Conservation (phyloP, 2,329 filamentous ascomycete species). For the Cytospora schulzeri region DNA sequence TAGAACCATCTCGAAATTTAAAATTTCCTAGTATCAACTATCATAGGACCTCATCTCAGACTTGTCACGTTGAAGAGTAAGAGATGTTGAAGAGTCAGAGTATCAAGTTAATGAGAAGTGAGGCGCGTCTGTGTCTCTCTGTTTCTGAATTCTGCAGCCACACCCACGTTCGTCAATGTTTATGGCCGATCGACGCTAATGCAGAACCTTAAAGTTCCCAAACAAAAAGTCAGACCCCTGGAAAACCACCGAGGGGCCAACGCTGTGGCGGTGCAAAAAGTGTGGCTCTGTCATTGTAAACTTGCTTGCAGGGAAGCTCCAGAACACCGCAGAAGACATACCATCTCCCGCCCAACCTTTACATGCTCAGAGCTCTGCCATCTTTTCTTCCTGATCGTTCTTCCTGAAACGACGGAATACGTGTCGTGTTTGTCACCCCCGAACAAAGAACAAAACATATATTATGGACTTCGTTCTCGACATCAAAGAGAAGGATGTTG, state of each 20-base stretch:
- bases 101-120: no score
- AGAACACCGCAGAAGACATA: background rate
- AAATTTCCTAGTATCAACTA: no score
- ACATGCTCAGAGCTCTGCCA: background rate
- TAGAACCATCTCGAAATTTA: no score
- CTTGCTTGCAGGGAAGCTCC: slow-evolving; percentile 9
- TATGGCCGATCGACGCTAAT: slow-evolving; percentile 27
- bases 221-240: slow-evolving; percentile 13
- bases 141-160: background rate
- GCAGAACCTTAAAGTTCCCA: slow-evolving; percentile 24
- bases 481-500: slow-evolving; percentile 72
- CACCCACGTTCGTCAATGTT: slow-evolving; percentile 1
- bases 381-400: background rate
- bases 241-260: slow-evolving; percentile 1
- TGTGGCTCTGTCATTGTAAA: slow-evolving; percentile 2
- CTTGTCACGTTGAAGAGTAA: no score
- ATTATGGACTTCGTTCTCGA: slow-evolving; percentile 62
- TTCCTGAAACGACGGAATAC: background rate
- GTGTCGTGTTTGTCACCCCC: background rate
- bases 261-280: slow-evolving; percentile 4
- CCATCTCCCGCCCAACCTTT: background rate
- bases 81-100: background rate
- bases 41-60: no score
- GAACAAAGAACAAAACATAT: background rate
- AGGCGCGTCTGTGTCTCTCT: background rate